Percentiles rank a stretch among this genome's conserved stretches.
phyloP scores from a whole-genome alignment of 2,329 filamentous ascomycete genomes.

The Cytospora leucostoma region DNA sequence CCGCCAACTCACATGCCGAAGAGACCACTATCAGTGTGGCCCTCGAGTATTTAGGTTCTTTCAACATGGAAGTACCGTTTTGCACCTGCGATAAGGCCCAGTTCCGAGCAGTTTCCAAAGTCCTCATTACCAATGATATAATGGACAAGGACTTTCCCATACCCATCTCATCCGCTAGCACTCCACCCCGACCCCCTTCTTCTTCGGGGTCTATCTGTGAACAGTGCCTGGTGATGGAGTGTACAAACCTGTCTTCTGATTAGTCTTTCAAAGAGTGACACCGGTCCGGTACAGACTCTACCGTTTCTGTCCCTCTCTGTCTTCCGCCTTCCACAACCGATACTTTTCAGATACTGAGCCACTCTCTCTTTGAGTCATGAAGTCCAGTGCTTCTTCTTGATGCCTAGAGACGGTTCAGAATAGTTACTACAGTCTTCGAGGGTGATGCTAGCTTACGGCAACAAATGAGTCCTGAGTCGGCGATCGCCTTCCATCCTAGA shows the following conservation, averaged over 20 bases:
- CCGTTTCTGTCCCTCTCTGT: neutral
- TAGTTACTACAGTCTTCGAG: too few species aligned
- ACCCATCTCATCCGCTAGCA: conserved; percentile 64
- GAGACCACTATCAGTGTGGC: neutral
- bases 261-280: neutral
- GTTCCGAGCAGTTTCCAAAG: conserved; percentile 21
- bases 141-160: conserved; percentile 59
- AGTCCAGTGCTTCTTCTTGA: neutral
- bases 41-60: neutral
- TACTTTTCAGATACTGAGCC: neutral
- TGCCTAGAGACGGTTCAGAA: neutral
- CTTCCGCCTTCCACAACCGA: neutral
- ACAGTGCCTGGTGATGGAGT: neutral
- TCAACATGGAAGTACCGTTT: neutral
- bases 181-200: conserved; percentile 38
- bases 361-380: neutral
- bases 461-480: neutral
- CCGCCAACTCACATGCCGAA: neutral
- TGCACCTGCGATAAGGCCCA: neutral
- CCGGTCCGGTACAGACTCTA: neutral
- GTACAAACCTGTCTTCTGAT: neutral
- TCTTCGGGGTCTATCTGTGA: neutral
- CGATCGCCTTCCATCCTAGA: neutral
- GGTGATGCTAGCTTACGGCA: neutral
- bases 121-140: conserved; percentile 50